phyloP scores from a whole-genome alignment of 805 yeast genomes.

The Kuraishia piskuri region DNA sequence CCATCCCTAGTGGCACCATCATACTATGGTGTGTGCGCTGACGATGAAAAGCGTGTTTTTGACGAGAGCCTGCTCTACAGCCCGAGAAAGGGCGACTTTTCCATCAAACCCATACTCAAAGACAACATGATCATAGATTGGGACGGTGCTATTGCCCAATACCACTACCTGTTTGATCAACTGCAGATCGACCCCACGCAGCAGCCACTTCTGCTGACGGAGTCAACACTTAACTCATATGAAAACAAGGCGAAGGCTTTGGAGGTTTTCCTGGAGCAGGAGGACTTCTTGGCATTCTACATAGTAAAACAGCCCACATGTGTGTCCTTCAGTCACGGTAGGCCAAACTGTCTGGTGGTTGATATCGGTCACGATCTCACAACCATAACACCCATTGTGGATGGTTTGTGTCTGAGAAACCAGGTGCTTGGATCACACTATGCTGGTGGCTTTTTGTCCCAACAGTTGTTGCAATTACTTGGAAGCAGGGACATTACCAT shows the following conservation, averaged over 20 bases:
- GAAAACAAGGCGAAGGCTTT: slow-evolving; percentile 60
- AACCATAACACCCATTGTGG: slow-evolving; percentile 76
- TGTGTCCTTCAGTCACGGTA: slow-evolving; percentile 79
- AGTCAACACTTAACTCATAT: slow-evolving; percentile 76
- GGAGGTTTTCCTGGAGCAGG: slow-evolving; percentile 61
- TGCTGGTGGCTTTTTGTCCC: slow-evolving; percentile 61
- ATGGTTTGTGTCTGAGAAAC: slow-evolving; percentile 67
- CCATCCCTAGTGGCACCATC: slow-evolving; percentile 77
- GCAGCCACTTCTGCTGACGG: slow-evolving; percentile 76
- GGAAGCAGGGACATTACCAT: slow-evolving; percentile 24
- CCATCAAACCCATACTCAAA: slow-evolving; percentile 47
- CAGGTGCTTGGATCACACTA: slow-evolving; percentile 64
- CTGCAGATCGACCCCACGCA: slow-evolving; percentile 48
- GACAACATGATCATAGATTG: slow-evolving; percentile 69
- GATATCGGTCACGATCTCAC: slow-evolving; percentile 76
- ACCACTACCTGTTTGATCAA: slow-evolving; percentile 48
- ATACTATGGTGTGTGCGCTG: slow-evolving; percentile 34
- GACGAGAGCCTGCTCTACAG: slow-evolving; percentile 23
- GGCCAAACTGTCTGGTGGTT: slow-evolving; percentile 80
- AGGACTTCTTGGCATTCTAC: slow-evolving; percentile 73
- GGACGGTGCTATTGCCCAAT: slow-evolving; percentile 78
- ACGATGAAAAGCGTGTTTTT: slow-evolving; percentile 12
- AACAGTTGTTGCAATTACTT: slow-evolving; percentile 39
- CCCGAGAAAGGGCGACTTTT: slow-evolving; percentile 40
- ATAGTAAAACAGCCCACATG: slow-evolving; percentile 80